Evolutionary conservation across 2,329 filamentous ascomycete species (phyloP).

Genomic region (Truncatella angustata): DNA sequence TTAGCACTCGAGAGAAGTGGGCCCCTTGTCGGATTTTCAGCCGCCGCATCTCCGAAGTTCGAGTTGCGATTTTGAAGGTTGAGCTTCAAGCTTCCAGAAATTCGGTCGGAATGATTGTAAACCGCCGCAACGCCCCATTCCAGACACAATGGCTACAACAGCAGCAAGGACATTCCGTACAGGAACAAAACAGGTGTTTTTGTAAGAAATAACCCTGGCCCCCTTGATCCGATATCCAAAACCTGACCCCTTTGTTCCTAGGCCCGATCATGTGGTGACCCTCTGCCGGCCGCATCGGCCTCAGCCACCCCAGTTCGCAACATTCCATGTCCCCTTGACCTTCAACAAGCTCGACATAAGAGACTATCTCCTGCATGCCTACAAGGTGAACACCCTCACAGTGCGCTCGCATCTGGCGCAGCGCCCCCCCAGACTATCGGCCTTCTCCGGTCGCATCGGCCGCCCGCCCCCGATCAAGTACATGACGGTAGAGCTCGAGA

Average conservation of each 20-base stretch:
- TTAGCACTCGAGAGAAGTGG: too few relatives aligned
- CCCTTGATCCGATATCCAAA: neutral
- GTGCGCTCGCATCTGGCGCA: slow-evolving; percentile 81
- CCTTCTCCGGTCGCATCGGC: slow-evolving; percentile 56
- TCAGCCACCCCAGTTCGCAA: slow-evolving; percentile 72
- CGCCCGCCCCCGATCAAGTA: slow-evolving; percentile 76
- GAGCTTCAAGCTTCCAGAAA: neutral
- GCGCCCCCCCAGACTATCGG: slow-evolving; percentile 51
- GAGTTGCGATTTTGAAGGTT: slow-evolving; percentile 8
- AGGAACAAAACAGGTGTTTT: slow-evolving; percentile 29
- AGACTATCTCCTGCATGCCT: slow-evolving; percentile 88
- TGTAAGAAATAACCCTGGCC: slow-evolving; percentile 20
- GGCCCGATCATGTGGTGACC: slow-evolving; percentile 12
- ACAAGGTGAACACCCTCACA: slow-evolving; percentile 69
- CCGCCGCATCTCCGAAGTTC: slow-evolving; percentile 10
- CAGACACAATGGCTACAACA: slow-evolving; percentile 17
- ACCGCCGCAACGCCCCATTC: neutral
- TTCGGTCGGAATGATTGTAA: neutral
- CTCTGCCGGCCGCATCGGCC: slow-evolving; percentile 12
- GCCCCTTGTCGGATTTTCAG: slow-evolving; percentile 7
- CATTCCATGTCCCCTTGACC: slow-evolving; percentile 84
- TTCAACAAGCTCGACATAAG: slow-evolving; percentile 97
- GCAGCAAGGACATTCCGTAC: slow-evolving; percentile 20
- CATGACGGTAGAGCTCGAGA: slow-evolving; percentile 89
- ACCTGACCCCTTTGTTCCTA: neutral